Base-by-base conservation (phyloP, 2,329 filamentous ascomycete species). In the Epichloe aotearoae region DNA sequence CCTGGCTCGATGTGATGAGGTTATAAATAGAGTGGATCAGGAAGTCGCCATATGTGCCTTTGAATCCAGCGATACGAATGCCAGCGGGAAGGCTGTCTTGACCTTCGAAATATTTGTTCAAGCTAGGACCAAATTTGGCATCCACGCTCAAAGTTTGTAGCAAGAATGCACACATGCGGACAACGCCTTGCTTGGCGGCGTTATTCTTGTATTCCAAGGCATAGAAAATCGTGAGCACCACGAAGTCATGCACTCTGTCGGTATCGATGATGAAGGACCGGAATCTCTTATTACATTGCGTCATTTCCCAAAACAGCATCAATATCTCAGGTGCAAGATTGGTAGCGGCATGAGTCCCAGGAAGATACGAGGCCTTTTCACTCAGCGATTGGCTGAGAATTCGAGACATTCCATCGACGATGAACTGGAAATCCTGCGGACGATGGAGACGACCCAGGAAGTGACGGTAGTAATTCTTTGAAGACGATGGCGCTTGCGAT, bases 261-360 rank as follows among this genome's bases (percentile, higher is more conserved):
- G 93, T 97, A 59, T 98, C 93, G 55, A 97, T 91, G 61, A 98
- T 93, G 67, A 96, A 98, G 1, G 89, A 88, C 34, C 93, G 79
- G 69, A 98, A 98, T 53, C 91, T 80, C 69, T 95, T 97, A 69
- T 98, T 98, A 75, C 91, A 96, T 67, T 98, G 93, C 4, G 93
- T 81, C 38, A 88, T 82, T 70, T 98, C 93, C 93, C 93, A 98
- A 63, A 97, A 96, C 2, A 98, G 75, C 78, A 96, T 93, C 50
- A 97, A 83, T 72, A 94, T 94, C 67, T 98, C 93, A 2, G 93
- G 90, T 0, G 90, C 88, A 76, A 91, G 95, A 62, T 87, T 88
- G 49, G 88, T 73, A 0, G 85, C 79, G 46, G 84, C 79, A 60
- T 94, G 88, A 39, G 84, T 84, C 4, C 89, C 88, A 0, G 91